Base-by-base conservation (phyloP, 768 basidiomycete species). In the Amyloporia xantha region DNA sequence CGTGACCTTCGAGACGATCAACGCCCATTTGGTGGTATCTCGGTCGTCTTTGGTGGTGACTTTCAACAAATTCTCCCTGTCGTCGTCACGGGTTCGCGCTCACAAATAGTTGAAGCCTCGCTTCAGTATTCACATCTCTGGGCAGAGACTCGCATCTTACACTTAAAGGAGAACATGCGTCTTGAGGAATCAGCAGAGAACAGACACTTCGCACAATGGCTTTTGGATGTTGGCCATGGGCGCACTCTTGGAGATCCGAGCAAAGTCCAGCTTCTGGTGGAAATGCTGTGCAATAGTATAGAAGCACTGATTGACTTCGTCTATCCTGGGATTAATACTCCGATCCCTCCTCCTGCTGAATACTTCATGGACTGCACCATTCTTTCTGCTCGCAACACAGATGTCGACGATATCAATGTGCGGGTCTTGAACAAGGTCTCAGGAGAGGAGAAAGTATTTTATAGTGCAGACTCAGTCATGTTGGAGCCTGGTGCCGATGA, bases 51-150 rank as follows among this genome's bases (percentile, higher is more conserved):
- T 66, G 73, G 71, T 1, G 30, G 30, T 33, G 75, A 79, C 54
- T 77, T 72, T 45, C 64, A 65, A 4, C 77, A 77, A 51, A 75
- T 58, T 0, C 62, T 78, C 0, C 76, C 74, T 36, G 70, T 78
- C 0, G 59, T 78, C 9, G 55, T 47, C 0, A 55, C 64, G 51
- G 74, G 73, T 0, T 58, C 62, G 3, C 47, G 66, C 27, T 59
- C 60, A 33, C 62, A 74, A 7, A 72, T 75, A 58, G 61, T 76
- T 3, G 51, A 40, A 50, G 68, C 69, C 1, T 62, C 61, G 4
- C 53, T 33, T 7, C 30, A 15, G 7, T 15, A 15, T 15, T 33
- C 30, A 7, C 76, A 19, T 43, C 37, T 49, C 25, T 49, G 52
- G 43, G 1, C 6, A 1, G 20, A 49, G 21, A 39, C 49, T n/a